Conservation (phyloP, 2,329 filamentous ascomycete genomes). For the Microcyclospora pomicola region DNA sequence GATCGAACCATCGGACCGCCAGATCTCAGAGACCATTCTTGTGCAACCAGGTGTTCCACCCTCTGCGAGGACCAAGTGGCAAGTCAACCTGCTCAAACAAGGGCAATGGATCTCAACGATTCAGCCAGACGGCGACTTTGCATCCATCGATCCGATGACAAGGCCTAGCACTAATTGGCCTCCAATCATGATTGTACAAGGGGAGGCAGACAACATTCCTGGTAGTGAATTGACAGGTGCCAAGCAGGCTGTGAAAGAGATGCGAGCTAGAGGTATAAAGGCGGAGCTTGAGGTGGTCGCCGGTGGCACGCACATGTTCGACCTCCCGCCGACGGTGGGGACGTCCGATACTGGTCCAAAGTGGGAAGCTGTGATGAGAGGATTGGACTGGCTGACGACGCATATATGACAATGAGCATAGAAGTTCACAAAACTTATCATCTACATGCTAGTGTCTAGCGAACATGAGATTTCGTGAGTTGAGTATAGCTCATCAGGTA, state of each 20-base stretch:
- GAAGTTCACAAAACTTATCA: background rate
- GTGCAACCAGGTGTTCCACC: constrained; percentile 5
- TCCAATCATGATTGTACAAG: constrained; percentile 10
- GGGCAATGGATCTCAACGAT: constrained; percentile 8
- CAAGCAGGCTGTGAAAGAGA: constrained; percentile 6
- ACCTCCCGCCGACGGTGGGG: constrained; percentile 8
- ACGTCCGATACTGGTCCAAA: constrained; percentile 5
- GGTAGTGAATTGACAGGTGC: constrained; percentile 7
- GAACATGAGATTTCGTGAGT: background rate
- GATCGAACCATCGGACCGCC: constrained; percentile 5
- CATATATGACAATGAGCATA: constrained; percentile 3
- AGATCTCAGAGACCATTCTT: constrained; percentile 7
- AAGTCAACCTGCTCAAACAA: constrained; percentile 9
- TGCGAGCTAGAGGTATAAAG: constrained; percentile 5
- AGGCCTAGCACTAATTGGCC: constrained; percentile 7
- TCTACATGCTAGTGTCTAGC: background rate
- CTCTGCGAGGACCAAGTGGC: constrained; percentile 9
- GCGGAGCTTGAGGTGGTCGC: constrained; percentile 6
- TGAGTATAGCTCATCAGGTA: background rate
- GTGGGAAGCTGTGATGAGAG: constrained; percentile 8
- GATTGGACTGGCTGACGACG: constrained; percentile 7
- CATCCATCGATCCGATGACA: constrained; percentile 10
- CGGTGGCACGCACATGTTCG: constrained; percentile 11
- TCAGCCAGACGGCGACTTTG: constrained; percentile 8
- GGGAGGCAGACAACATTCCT: constrained; percentile 8